Base-by-base conservation (phyloP, 2,329 filamentous ascomycete genomes). In the Herpotrichia juniperi region DNA sequence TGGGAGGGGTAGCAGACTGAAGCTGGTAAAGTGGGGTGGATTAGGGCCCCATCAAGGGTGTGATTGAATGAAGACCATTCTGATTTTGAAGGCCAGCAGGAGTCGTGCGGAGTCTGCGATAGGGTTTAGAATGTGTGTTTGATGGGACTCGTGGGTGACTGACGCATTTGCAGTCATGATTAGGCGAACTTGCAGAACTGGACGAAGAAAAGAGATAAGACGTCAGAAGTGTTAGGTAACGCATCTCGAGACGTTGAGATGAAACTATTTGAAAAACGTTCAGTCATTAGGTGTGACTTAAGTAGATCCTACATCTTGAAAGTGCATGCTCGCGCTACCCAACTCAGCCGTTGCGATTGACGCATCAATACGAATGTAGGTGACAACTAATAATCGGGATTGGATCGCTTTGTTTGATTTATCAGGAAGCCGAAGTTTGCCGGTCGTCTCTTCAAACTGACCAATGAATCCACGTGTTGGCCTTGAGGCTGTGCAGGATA, bases 1-100 rank as follows among this genome's bases (percentile, higher is more conserved):
- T 64, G 52, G 1, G 42, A 32, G 1, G 54, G 26, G 30, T 69
- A 71, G 50, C 68, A 72, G 10, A 67, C 67, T 14, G 66, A 61
- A 0, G 50, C 67, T 19, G 66, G 64, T 2, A 67, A 66, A 3
- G 58, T 24, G 6, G 48, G 53, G 1, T 35, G 53, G 14, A 71
- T 59, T 7, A 71, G 51, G 12, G 42, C 31, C 7, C 67, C 63
- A 1, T 50, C 47, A 4, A 70, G 32, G 1, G 60, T 63, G 0
- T 21, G 39, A 34, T 71, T 69, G 11, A 71, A 30, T 2, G 48
- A 12, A 8, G 43, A 25, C 61, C 62, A 72, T 31, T 68, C 58
- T 34, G 44, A 25, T 4, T 16, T 9, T 1, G 46, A 48, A 4
- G 67, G 64, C 63, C 66, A 71, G 34, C 66, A 69, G 4, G 45